phyloP scores from a whole-genome alignment of 805 yeast species.

The Wickerhamiella allomyrinae region DNA sequence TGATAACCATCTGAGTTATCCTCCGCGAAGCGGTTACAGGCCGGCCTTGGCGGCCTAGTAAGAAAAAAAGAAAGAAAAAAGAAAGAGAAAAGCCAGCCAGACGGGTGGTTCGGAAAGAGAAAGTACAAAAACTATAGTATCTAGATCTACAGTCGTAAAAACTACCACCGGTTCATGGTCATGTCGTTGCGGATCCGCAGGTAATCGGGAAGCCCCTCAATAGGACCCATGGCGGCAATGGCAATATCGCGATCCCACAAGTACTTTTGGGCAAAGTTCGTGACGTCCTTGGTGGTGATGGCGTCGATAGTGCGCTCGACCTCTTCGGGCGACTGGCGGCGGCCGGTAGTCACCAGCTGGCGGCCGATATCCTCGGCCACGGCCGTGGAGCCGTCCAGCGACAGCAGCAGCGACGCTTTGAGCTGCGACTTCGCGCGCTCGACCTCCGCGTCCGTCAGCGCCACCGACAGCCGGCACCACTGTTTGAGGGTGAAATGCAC shows the following conservation, averaged over 20 bases:
- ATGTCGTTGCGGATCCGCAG: slow-evolving; percentile 39
- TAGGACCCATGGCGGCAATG: slow-evolving; percentile 82
- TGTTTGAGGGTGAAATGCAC: slow-evolving; percentile 67
- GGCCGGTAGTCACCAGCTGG: slow-evolving; percentile 90
- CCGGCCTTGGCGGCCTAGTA: too few species aligned
- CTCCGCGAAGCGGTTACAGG: too few species aligned
- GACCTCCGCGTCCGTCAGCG: slow-evolving; percentile 76
- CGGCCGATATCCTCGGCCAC: slow-evolving; percentile 97
- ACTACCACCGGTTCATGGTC: slow-evolving; percentile 29
- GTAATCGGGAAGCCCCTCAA: slow-evolving; percentile 55
- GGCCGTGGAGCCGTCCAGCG: slow-evolving; percentile 89
- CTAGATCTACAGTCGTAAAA: too few species aligned
- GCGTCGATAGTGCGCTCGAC: slow-evolving; percentile 61
- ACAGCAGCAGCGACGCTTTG: slow-evolving; percentile 77
- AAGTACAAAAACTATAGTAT: too few species aligned
- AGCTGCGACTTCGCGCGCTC: slow-evolving; percentile 89
- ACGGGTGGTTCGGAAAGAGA: too few species aligned
- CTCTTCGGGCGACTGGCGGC: slow-evolving; percentile 56
- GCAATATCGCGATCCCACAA: slow-evolving; percentile 69
- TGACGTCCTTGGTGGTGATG: slow-evolving; percentile 65
- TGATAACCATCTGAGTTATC: too few species aligned
- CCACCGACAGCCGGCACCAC: slow-evolving; percentile 75
- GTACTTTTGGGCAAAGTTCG: slow-evolving; percentile 77
- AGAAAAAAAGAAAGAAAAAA: too few species aligned
- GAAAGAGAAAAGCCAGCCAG: too few species aligned